Base-by-base conservation (phyloP, 106 monocot genomes). In the Vanilla planifolia region DNA sequence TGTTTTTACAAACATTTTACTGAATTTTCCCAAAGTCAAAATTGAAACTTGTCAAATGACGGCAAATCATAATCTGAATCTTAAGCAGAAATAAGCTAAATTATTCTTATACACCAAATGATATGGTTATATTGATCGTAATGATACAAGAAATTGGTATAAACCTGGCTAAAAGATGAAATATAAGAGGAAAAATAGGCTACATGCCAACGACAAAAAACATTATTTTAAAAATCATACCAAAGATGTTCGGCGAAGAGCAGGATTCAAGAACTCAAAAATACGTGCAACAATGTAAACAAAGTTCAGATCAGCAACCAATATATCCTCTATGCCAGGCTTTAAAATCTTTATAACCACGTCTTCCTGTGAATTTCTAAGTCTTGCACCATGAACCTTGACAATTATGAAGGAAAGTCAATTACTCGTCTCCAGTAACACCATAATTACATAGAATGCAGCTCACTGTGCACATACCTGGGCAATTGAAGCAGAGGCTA, bases 321-420 rank as follows among this genome's bases (percentile, higher is more conserved):
- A 63, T 66, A 79, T 65, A 62, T 90, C 90, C 76, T 90, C 90
- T 66, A 96, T 83, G 3, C 86, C 86, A 68, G 95, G 95, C 55
- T 96, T 96, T 29, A 96, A 67, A 48, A 96, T 81, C 73, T 96
- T 96, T 66, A 96, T 96, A 42, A 96, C 95, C 55, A 96, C 90
- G 48, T 96, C 90, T 75, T 81, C 69, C 33, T 81, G 75, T 11
- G 86, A 90, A 64, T 65, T 85, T 84, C 78, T 90, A 43, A 96
- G 78, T 48, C 81, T 83, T 33, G 95, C 95, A 61, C 73, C 69
- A 72, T 96, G 95, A 74, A 96, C 95, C 94, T 95, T 64, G 23
- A 63, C 34, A 46, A 2, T 60, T 22, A n/a, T 48, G 50, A 27
- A 67, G 28, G 30, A 55, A 61, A 35, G 20, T 50, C 36, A 3